Percentiles rank a stretch among this genome's conserved stretches.
Conservation (phyloP, 306 rosid genomes). For the Heteromeles arbutifolia region DNA sequence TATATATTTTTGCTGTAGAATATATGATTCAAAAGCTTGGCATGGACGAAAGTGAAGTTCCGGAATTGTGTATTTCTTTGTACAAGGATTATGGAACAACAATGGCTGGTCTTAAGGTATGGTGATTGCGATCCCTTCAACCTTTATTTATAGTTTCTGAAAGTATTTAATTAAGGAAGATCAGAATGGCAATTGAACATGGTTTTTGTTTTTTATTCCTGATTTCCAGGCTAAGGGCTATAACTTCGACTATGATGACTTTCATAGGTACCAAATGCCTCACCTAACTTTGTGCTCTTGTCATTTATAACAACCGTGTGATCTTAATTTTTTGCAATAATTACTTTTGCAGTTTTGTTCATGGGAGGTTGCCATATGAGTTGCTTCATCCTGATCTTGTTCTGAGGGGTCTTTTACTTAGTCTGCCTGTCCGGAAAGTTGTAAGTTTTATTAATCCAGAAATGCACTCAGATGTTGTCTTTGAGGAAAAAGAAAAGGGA, state of each 20-base stretch:
- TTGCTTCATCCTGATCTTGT: conserved; percentile 65
- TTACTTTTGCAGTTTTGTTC: conserved; percentile 50
- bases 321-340: conserved; percentile 2
- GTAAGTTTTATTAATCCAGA: conserved; percentile 35
- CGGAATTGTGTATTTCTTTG: conserved; percentile 42
- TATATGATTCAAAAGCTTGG: conserved; percentile 70
- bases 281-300: not conserved
- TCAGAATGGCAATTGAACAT: not conserved
- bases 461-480: not conserved
- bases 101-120: conserved; percentile 89
- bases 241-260: conserved; percentile 56
- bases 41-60: conserved; percentile 50
- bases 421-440: conserved; percentile 70
- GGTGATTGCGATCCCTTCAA: not conserved
- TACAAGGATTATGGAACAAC: conserved; percentile 84
- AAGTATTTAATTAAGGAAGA: not conserved
- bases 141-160: not conserved
- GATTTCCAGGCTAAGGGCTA: conserved; percentile 65
- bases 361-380: conserved; percentile 76
- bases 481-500: not conserved
- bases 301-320: not conserved
- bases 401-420: conserved; percentile 60
- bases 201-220: conserved; percentile 5
- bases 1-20: conserved; percentile 27
- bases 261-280: conserved; percentile 47